Percentiles rank a stretch among this genome's conserved stretches.
Evolutionary conservation across 2,329 filamentous ascomycete species (phyloP).

Genomic region (Diaporthe vaccinii): DNA sequence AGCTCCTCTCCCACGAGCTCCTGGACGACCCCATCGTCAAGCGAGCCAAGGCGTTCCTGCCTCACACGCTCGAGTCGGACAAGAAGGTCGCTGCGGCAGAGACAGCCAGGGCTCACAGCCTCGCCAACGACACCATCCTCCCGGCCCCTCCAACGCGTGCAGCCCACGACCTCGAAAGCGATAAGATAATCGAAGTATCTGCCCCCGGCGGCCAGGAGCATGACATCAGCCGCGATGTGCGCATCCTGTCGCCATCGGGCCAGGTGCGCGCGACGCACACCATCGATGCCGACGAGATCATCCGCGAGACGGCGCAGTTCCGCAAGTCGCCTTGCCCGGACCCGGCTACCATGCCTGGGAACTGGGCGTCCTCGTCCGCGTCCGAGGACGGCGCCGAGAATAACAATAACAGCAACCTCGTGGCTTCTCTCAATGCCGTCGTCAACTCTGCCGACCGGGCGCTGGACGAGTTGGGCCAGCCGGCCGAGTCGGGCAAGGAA

Average conservation of each 20-base stretch:
- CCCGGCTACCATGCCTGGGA: slow-evolving; percentile 29
- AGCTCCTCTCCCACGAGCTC: slow-evolving; percentile 37
- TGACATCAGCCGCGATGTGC: slow-evolving; percentile 38
- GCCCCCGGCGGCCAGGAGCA: background rate
- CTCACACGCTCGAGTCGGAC: slow-evolving; percentile 37
- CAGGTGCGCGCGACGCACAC: slow-evolving; percentile 32
- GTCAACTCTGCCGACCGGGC: slow-evolving; percentile 26
- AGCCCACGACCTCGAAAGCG: slow-evolving; percentile 21
- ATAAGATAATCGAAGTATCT: background rate
- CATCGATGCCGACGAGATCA: slow-evolving; percentile 29
- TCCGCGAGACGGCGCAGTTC: slow-evolving; percentile 33
- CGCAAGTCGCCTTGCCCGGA: slow-evolving; percentile 39
- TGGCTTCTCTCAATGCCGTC: slow-evolving; percentile 25
- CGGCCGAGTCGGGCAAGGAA: background rate
- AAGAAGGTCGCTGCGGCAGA: slow-evolving; percentile 16
- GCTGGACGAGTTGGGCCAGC: slow-evolving; percentile 6
- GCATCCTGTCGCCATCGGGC: slow-evolving; percentile 39
- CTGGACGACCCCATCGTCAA: slow-evolving; percentile 30
- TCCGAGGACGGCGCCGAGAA: background rate
- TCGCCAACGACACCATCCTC: slow-evolving; percentile 15
- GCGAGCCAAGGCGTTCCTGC: slow-evolving; percentile 3
- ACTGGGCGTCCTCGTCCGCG: slow-evolving; percentile 27
- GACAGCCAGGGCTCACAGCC: slow-evolving; percentile 4
- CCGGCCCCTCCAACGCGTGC: background rate
- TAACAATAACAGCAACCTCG: background rate